Conservation (phyloP, 768 basidiomycete species). For the Pisolithus orientalis region DNA sequence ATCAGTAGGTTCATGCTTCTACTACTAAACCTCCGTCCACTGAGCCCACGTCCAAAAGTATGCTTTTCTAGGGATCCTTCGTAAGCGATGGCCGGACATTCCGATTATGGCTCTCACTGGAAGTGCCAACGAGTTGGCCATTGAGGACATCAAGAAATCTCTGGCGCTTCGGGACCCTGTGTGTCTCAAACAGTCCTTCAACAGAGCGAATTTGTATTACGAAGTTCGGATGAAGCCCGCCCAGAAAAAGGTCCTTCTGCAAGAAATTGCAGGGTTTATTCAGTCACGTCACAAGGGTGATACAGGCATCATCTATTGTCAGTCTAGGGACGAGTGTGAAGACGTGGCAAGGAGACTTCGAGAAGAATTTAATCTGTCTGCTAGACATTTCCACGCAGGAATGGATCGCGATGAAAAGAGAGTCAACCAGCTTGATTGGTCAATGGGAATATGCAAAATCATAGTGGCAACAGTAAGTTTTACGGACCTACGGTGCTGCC, state of each 20-base stretch:
- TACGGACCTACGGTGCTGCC: not conserved
- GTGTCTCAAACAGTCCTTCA: slow-evolving; percentile 76
- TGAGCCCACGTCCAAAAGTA: slow-evolving; percentile 29
- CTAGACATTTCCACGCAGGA: slow-evolving; percentile 83
- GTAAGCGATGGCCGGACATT: slow-evolving; percentile 66
- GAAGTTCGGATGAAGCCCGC: slow-evolving; percentile 46
- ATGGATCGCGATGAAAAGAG: slow-evolving; percentile 60
- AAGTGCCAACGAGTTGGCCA: slow-evolving; percentile 76
- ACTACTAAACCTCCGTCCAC: slow-evolving; percentile 5
- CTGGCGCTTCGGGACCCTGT: slow-evolving; percentile 58
- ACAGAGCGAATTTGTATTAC: slow-evolving; percentile 88
- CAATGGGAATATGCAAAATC: slow-evolving; percentile 60
- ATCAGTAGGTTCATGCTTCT: slow-evolving; percentile 44
- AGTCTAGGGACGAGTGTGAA: slow-evolving; percentile 70
- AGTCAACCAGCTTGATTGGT: slow-evolving; percentile 66
- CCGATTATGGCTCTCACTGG: slow-evolving; percentile 97
- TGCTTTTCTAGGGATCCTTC: slow-evolving; percentile 56
- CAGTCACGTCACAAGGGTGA: slow-evolving; percentile 45
- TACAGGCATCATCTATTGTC: slow-evolving; percentile 84
- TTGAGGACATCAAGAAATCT: slow-evolving; percentile 70
- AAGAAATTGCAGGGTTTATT: slow-evolving; percentile 70
- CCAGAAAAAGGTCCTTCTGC: slow-evolving; percentile 36
- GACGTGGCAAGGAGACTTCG: slow-evolving; percentile 65
- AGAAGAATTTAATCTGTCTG: slow-evolving; percentile 49
- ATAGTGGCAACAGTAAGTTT: slow-evolving; percentile 85